phyloP scores from a whole-genome alignment of 2,329 filamentous ascomycete species.

The Escovopsis sp. region DNA sequence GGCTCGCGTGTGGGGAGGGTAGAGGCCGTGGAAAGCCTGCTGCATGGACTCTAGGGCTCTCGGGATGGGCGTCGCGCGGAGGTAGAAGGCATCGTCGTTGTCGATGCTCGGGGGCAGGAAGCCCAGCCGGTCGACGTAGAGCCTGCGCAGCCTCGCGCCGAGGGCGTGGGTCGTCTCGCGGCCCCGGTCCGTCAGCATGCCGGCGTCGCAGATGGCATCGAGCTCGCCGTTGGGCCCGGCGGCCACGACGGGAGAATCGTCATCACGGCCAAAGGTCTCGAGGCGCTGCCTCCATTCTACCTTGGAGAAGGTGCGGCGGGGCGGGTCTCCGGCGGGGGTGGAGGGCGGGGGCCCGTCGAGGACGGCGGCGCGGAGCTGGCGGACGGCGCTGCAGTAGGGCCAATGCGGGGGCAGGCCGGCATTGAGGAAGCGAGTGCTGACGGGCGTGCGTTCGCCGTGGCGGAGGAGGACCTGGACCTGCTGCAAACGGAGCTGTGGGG shows the following conservation, averaged over 20 bases:
- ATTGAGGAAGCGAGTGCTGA: conserved; percentile 78
- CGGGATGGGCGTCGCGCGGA: conserved; percentile 60
- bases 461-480: conserved; percentile 78
- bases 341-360: conserved; percentile 22
- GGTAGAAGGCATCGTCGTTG: conserved; percentile 47
- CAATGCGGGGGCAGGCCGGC: conserved; percentile 55
- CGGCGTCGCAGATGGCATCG: conserved; percentile 68
- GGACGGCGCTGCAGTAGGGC: conserved; percentile 78
- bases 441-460: conserved; percentile 70
- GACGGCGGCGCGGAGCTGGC: conserved; percentile 45
- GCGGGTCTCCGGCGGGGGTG: background rate
- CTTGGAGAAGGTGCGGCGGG: conserved; percentile 23
- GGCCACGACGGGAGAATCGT: conserved; percentile 54
- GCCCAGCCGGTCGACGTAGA: conserved; percentile 61
- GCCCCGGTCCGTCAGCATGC: conserved; percentile 63
- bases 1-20: conserved; percentile 38
- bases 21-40: conserved; percentile 60
- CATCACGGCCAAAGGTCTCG: conserved; percentile 60
- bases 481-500: conserved; percentile 62
- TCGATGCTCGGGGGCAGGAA: conserved; percentile 53
- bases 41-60: conserved; percentile 66
- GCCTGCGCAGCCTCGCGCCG: conserved; percentile 49
- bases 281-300: conserved; percentile 56
- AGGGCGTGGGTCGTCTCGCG: conserved; percentile 57
- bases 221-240: conserved; percentile 52